Percentiles rank a stretch among this genome's conserved stretches.
Conservation (phyloP, 1,284 basidiomycete genomes). For the Marasmius fiardii region DNA sequence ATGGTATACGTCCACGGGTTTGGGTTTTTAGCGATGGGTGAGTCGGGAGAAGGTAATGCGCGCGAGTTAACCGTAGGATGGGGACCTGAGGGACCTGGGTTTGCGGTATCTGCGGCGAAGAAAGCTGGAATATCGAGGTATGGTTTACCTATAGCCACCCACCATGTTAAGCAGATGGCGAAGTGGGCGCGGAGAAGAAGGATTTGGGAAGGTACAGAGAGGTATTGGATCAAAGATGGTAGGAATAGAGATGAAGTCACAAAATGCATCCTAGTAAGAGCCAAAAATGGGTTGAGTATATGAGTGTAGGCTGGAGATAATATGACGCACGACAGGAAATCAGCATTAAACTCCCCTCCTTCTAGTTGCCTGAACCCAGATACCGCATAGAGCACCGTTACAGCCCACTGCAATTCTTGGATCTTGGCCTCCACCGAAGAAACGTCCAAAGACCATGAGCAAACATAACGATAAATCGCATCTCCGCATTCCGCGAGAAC, state of each 20-base stretch:
- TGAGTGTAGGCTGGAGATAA: not conserved
- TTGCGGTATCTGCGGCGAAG: constrained; percentile 18
- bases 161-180: constrained; percentile 34
- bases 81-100: not conserved
- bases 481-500: constrained; percentile 34
- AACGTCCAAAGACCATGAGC: constrained; percentile 41
- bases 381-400: constrained; percentile 38
- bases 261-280: constrained; percentile 42
- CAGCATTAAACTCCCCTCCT: constrained; percentile 33
- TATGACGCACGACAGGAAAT: constrained; percentile 45
- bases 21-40: constrained; percentile 28
- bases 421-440: constrained; percentile 38
- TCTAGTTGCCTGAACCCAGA: constrained; percentile 32
- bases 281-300: not conserved
- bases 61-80: not conserved
- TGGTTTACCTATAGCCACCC: constrained; percentile 39
- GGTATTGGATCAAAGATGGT: constrained; percentile 33
- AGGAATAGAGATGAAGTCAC: constrained; percentile 53
- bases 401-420: constrained; percentile 44
- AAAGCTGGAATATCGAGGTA: constrained; percentile 37
- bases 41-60: constrained; percentile 6
- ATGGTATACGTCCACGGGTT: constrained; percentile 53
- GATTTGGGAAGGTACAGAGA: constrained; percentile 34
- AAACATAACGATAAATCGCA: constrained; percentile 39
- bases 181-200: constrained; percentile 43